These are phyloP conservation scores for Eudorina sp. DNA, from an alignment of 139 green algal species.

Conservation along the genomic window DNA sequence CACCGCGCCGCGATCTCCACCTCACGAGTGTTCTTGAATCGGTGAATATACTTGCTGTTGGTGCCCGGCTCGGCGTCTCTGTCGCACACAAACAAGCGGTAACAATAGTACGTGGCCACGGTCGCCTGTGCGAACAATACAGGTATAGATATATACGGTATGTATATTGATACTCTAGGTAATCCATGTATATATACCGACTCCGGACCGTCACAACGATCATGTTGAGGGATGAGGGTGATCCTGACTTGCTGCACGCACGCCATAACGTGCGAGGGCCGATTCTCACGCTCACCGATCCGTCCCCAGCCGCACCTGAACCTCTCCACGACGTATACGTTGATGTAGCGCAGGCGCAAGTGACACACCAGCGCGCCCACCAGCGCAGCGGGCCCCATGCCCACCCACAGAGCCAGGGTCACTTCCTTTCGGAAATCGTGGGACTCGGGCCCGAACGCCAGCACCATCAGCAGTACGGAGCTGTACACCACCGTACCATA, in stretches of 20 bases:
- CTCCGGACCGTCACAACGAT: too few relatives aligned
- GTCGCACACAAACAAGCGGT: too few relatives aligned
- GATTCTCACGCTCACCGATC: too few relatives aligned
- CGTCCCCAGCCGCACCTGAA: background rate
- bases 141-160: too few relatives aligned
- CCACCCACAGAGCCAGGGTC: constrained; percentile 17
- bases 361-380: background rate
- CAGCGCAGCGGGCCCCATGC: background rate
- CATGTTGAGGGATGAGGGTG: too few relatives aligned
- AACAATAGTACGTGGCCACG: too few relatives aligned
- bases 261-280: too few relatives aligned
- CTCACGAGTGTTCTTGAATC: background rate
- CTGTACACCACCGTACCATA: constrained; percentile 35
- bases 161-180: too few relatives aligned
- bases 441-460: background rate
- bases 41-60: constrained; percentile 33
- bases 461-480: background rate
- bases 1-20: constrained; percentile 21
- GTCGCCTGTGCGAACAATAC: too few relatives aligned
- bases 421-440: background rate
- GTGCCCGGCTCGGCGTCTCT: background rate
- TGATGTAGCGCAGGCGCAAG: background rate
- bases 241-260: too few relatives aligned
- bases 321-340: background rate
- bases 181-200: too few relatives aligned